Percentiles rank a stretch among this genome's conserved stretches.
phyloP scores from a whole-genome alignment of 2,329 filamentous ascomycete genomes.

The Cladosporium sphaerospermum region DNA sequence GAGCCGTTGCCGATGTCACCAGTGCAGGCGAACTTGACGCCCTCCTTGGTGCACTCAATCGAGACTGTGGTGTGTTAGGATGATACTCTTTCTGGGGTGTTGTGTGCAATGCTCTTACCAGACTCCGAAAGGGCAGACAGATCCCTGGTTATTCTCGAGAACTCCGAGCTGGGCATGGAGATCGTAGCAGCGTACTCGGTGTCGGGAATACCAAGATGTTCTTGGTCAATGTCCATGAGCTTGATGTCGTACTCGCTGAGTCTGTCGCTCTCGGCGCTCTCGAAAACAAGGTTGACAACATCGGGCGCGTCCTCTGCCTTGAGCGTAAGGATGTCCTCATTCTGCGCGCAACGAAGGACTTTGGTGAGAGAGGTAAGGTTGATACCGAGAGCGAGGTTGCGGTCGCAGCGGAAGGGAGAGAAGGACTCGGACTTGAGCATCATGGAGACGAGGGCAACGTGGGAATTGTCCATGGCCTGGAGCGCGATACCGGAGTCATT shows the following conservation, averaged over 20 bases:
- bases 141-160: slow-evolving; percentile 91
- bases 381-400: slow-evolving; percentile 92
- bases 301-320: slow-evolving; percentile 97
- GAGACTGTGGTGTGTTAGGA: slow-evolving; percentile 54
- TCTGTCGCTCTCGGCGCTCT: slow-evolving; percentile 80
- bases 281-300: slow-evolving; percentile 90
- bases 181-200: slow-evolving; percentile 97
- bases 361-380: slow-evolving; percentile 96
- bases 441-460: slow-evolving; percentile 98
- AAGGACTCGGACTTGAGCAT: slow-evolving; percentile 94
- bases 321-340: slow-evolving; percentile 88
- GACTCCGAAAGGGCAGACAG: slow-evolving; percentile 90
- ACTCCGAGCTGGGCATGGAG: slow-evolving; percentile 80
- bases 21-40: slow-evolving; percentile 86
- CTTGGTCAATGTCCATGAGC: slow-evolving; percentile 99
- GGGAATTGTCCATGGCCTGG: slow-evolving; percentile 99
- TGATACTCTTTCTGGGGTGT: background rate
- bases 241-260: slow-evolving; percentile 99
- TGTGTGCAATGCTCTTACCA: slow-evolving; percentile 52
- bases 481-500: slow-evolving; percentile 98
- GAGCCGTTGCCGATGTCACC: slow-evolving; percentile 95
- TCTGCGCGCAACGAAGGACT: slow-evolving; percentile 88
- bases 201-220: slow-evolving; percentile 96
- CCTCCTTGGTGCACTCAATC: slow-evolving; percentile 95
- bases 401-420: slow-evolving; percentile 93